These are phyloP conservation scores for Fusarium xyrophilum DNA, from an alignment of 2,329 filamentous ascomycete species.

Conservation along the genomic window DNA sequence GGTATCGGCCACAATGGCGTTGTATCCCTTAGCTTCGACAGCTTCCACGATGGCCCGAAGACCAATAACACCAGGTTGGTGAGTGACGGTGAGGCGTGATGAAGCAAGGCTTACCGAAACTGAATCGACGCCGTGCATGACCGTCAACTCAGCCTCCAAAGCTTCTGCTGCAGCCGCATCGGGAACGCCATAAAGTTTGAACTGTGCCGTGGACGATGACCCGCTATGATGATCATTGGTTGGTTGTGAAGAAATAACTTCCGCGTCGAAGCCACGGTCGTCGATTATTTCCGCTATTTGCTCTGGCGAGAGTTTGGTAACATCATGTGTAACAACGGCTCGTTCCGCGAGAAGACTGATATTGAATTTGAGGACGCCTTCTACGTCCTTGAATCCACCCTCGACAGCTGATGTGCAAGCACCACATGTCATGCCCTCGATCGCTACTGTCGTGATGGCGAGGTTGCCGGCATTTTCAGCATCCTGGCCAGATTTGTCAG, in stretches of 20 bases:
- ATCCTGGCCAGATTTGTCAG: slow-evolving; percentile 20
- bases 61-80: slow-evolving; percentile 75
- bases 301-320: slow-evolving; percentile 71
- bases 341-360: slow-evolving; percentile 93
- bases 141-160: slow-evolving; percentile 72
- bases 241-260: slow-evolving; percentile 76
- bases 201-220: slow-evolving; percentile 69
- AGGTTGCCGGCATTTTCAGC: slow-evolving; percentile 51
- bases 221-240: slow-evolving; percentile 62
- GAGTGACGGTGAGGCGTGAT: slow-evolving; percentile 75
- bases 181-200: slow-evolving; percentile 83
- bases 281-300: slow-evolving; percentile 85
- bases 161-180: slow-evolving; percentile 74
- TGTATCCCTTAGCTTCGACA: slow-evolving; percentile 83
- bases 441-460: slow-evolving; percentile 81
- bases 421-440: slow-evolving; percentile 97
- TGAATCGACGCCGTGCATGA: slow-evolving; percentile 74
- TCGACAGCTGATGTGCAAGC: slow-evolving; percentile 94
- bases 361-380: slow-evolving; percentile 87
- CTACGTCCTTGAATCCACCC: slow-evolving; percentile 76
- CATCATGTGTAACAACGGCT: slow-evolving; percentile 85
- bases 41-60: slow-evolving; percentile 82
- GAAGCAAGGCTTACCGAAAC: slow-evolving; percentile 76
- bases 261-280: slow-evolving; percentile 86
- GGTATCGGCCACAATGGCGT: slow-evolving; percentile 86